Evolutionary conservation across 2,329 filamentous ascomycete species (phyloP), one percentile per base, ranked within the genome.

Genomic region (Fusarium humuli): DNA sequence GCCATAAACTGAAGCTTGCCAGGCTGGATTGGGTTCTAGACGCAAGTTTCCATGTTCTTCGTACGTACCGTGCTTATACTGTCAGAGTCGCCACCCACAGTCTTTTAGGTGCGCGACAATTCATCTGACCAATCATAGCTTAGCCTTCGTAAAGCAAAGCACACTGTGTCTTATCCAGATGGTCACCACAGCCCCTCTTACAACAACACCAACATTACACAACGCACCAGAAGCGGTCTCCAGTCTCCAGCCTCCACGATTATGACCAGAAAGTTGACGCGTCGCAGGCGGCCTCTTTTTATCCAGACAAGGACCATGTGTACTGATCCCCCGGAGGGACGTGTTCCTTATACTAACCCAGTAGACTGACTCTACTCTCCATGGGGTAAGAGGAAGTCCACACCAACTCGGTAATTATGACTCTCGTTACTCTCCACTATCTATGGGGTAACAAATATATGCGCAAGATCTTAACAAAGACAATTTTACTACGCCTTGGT

Each of bases 281-380:
- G 48, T 65, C 52, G 22, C 27, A 48, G 67, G 68, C 67, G 65
- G 63, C 67, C 67, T 70, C 67, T 55, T 60, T 40, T 34, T 29
- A 22, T 47, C 23, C 13, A 16, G 34, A 16, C 27, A n/a, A 60
- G 41, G 53, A 47, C 18, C 22, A 30, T n/a, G 16, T 25, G 20
- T 29, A 40, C 20, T 42, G 13, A 27, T 6, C 13, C 16, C 32
- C 22, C 10, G 18, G 16, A 10, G 25, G n/a, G n/a, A 34, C 44
- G 22, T 56, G 18, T 32, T 42, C 44, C 22, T 57, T 9, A 6
- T 34, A 27, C 23, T 37, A 53, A 25, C 18, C 12, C 18, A 37
- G 18, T 37, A 37, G 34, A 37, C 18, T 37, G 34, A 37, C 18
- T 37, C 34, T 37, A 34, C 18, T 42, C 32, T 29, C 34, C 25